Percentiles rank a stretch among this genome's conserved stretches.
phyloP scores from a whole-genome alignment of 352 stramenopile genomes.

The Phytopythium helicoides region DNA sequence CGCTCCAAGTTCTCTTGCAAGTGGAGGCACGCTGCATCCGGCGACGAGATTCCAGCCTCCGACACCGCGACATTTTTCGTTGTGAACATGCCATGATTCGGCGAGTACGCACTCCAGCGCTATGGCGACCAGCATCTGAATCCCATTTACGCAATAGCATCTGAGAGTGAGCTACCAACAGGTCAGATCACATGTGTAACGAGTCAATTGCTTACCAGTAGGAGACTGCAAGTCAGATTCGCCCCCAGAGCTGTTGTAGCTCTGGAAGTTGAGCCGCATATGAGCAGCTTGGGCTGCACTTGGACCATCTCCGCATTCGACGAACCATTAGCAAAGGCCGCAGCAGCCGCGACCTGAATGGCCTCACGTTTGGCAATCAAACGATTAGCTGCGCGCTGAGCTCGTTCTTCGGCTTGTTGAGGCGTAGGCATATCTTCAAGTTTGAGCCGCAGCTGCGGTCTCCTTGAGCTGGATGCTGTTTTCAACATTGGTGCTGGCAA shows the following conservation, averaged over 20 bases:
- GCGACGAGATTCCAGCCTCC: conserved; percentile 84
- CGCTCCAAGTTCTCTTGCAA: conserved; percentile 83
- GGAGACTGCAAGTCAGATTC: conserved; percentile 69
- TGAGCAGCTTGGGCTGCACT: conserved; percentile 67
- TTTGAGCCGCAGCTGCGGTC: conserved; percentile 70
- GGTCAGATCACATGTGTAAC: conserved; percentile 6
- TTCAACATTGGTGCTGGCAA: conserved; percentile 9
- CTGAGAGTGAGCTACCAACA: conserved; percentile 1
- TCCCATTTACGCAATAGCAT: neutral
- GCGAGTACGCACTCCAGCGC: conserved; percentile 79
- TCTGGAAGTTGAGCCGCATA: conserved; percentile 66
- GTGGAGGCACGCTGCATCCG: conserved; percentile 69
- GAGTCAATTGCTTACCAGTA: conserved; percentile 33
- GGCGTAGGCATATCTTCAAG: conserved; percentile 86
- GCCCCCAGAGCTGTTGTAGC: conserved; percentile 57
- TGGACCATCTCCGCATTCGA: conserved; percentile 13
- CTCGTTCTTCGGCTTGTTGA: conserved; percentile 79
- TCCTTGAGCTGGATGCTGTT: conserved; percentile 27
- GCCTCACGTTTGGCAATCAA: conserved; percentile 75
- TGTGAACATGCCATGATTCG: conserved; percentile 86
- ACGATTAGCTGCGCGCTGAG: conserved; percentile 66
- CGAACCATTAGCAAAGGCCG: conserved; percentile 11
- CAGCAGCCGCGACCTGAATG: conserved; percentile 48
- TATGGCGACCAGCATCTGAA: conserved; percentile 54
- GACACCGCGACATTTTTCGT: conserved; percentile 80